These are phyloP conservation scores for Trichoderma koningiopsis DNA, from an alignment of 2,329 filamentous ascomycete species.

Conservation along the genomic window DNA sequence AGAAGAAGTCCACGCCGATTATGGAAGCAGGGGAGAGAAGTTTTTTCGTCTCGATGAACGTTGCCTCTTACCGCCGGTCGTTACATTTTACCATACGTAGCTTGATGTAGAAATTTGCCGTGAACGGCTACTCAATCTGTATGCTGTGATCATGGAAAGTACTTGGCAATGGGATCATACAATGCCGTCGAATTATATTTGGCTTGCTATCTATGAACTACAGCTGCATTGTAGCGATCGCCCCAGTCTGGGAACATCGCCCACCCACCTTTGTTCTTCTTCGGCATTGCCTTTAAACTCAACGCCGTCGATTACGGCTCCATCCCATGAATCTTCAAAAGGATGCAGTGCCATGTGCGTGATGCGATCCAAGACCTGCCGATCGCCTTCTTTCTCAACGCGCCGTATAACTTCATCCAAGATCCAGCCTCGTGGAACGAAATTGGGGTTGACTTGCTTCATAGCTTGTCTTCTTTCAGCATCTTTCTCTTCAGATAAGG, in stretches of 20 bases:
- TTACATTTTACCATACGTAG: constrained; percentile 52
- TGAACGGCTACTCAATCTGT: neutral
- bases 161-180: neutral
- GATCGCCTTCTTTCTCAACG: constrained; percentile 81
- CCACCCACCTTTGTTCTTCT: constrained; percentile 81
- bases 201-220: constrained; percentile 65
- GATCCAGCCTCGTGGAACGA: constrained; percentile 87
- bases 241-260: constrained; percentile 77
- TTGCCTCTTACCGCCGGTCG: constrained; percentile 74
- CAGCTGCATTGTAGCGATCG: constrained; percentile 93
- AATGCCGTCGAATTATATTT: too few species aligned
- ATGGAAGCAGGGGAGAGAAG: constrained; percentile 70
- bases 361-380: constrained; percentile 73
- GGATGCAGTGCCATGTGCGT: constrained; percentile 84
- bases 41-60: constrained; percentile 57
- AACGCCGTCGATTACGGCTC: constrained; percentile 50
- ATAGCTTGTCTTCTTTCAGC: constrained; percentile 69
- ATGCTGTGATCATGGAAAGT: neutral
- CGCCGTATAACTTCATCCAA: constrained; percentile 89
- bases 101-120: neutral
- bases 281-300: constrained; percentile 61
- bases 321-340: constrained; percentile 77
- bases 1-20: constrained; percentile 64
- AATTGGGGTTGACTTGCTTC: constrained; percentile 90
- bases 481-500: constrained; percentile 50